A percentile compares a stretch with the other conserved stretches of the same genome.
Evolutionary conservation across 2,329 filamentous ascomycete genomes (phyloP).

Genomic region (Aureobasidium pullulans): DNA sequence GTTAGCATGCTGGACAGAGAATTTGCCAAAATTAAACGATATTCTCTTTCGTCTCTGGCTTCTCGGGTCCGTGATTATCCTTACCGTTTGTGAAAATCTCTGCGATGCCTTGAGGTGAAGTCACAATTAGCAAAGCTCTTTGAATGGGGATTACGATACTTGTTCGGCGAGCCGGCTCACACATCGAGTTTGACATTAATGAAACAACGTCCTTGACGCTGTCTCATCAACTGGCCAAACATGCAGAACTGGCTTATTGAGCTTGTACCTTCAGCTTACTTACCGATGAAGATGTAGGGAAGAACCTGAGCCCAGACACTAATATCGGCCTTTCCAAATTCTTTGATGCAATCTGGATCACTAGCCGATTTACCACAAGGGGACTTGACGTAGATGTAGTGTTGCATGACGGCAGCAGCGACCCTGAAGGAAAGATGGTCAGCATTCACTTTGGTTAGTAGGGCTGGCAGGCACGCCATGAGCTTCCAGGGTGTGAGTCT

Average conservation of each 20-base stretch:
- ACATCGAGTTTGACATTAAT: too few relatives aligned
- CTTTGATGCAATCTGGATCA: slow-evolving; percentile 4
- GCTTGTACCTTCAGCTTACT: too few relatives aligned
- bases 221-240: slow-evolving; percentile 8
- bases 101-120: slow-evolving; percentile 4
- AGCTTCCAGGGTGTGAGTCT: too few relatives aligned
- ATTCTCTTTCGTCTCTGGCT: too few relatives aligned
- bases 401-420: slow-evolving; percentile 49
- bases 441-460: too few relatives aligned
- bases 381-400: slow-evolving; percentile 46
- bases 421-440: slow-evolving; percentile 11
- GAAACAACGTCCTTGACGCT: too few relatives aligned
- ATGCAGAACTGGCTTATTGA: slow-evolving; percentile 16
- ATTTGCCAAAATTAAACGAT: too few relatives aligned
- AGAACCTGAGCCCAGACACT: slow-evolving; percentile 38
- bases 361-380: slow-evolving; percentile 38
- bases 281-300: slow-evolving; percentile 37
- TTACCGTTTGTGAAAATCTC: slow-evolving; percentile 37
- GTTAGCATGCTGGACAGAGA: too few relatives aligned
- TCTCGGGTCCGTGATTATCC: too few relatives aligned
- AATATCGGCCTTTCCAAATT: slow-evolving; percentile 20
- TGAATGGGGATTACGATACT: neutral
- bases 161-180: too few relatives aligned
- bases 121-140: too few relatives aligned
- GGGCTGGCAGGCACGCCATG: too few relatives aligned